These are phyloP conservation scores for Balamuthia mandrillaris DNA, from an alignment of 208 protist species.

Conservation along the genomic window DNA sequence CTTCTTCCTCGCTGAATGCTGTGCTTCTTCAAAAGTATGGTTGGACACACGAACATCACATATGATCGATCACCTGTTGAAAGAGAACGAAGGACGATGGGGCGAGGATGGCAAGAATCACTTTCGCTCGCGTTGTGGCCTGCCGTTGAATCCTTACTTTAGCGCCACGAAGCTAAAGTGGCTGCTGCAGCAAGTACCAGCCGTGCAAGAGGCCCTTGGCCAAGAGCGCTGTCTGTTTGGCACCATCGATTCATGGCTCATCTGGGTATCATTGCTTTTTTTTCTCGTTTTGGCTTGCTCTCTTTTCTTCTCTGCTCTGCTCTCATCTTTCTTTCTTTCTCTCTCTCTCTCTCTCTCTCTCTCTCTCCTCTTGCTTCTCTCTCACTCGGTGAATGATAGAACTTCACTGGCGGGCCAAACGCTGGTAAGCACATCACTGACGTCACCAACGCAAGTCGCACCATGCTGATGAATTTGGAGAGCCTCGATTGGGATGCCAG, in stretches of 20 bases:
- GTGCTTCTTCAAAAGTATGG: conserved; percentile 44
- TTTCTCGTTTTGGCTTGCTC: background rate
- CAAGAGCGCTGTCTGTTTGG: conserved; percentile 82
- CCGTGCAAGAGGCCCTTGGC: conserved; percentile 74
- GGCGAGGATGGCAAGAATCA: conserved; percentile 12
- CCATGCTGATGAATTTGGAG: conserved; percentile 95
- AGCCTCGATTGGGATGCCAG: conserved; percentile 88
- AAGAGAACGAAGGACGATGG: conserved; percentile 45
- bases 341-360: background rate
- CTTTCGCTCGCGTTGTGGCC: conserved; percentile 72
- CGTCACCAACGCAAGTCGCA: conserved; percentile 94
- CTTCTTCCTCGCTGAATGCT: background rate
- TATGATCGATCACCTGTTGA: conserved; percentile 31
- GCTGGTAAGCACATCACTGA: conserved; percentile 84
- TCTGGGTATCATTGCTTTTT: conserved; percentile 72
- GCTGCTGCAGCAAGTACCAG: conserved; percentile 90
- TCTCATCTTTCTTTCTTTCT: background rate
- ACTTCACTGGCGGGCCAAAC: conserved; percentile 76
- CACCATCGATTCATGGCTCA: conserved; percentile 96
- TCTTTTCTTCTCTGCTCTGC: background rate
- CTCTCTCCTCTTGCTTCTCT: background rate
- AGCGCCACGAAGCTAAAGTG: conserved; percentile 92
- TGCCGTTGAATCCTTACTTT: conserved; percentile 95
- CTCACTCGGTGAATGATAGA: conserved; percentile 32
- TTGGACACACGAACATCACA: conserved; percentile 53